Evolutionary conservation across 345 rosid genomes (phyloP), one percentile per base, ranked within the genome.

Genomic region (Murraya koenigii): DNA sequence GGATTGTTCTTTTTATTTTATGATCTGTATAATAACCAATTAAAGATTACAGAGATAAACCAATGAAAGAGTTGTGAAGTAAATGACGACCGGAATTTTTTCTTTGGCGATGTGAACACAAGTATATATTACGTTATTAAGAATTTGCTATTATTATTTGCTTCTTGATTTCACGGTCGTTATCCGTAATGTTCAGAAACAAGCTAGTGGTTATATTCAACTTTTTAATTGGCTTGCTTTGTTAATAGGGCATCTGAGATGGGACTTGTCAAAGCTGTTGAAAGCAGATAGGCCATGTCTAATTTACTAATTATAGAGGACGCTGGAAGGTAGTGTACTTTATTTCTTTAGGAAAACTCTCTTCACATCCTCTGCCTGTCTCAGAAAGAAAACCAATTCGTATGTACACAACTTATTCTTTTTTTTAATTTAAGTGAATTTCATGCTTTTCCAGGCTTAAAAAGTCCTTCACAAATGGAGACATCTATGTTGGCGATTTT

Each of bases 381-480:
- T n/a, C 10, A 47, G 71, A 5, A 52, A 11, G 78, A 75, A 64
- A 30, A 10, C 55, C 9, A 44, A 36, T 54, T 4, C 19, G 23
- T 66, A 59, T 44, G 33, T 28, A 6, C 49, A 23, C 68, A 65
- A 62, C 49, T 36, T 55, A 19, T 63, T 25, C 5, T 38, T 38
- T 38, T 8, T 1, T 7, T 44, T 44, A 22, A 49, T 62, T 63
- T 38, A 60, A 47, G 39, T 61, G 62, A 35, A 17, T 20, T 44
- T 77, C 23, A 30, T 62, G 23, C 75, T 63, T 80, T 82, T 59
- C 71, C 83, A 95, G 95, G 88, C 44, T 71, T 75, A 80, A 83
- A 60, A 84, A 81, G 82, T 77, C 71, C 41, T 88, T 95, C 76
- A 80, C 90, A 28, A 89, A 88, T 75, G 97, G 98, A 56, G 98